These are phyloP conservation scores for Raphanus raphanistrum DNA, from an alignment of 345 rosid species.

Conservation along the genomic window DNA sequence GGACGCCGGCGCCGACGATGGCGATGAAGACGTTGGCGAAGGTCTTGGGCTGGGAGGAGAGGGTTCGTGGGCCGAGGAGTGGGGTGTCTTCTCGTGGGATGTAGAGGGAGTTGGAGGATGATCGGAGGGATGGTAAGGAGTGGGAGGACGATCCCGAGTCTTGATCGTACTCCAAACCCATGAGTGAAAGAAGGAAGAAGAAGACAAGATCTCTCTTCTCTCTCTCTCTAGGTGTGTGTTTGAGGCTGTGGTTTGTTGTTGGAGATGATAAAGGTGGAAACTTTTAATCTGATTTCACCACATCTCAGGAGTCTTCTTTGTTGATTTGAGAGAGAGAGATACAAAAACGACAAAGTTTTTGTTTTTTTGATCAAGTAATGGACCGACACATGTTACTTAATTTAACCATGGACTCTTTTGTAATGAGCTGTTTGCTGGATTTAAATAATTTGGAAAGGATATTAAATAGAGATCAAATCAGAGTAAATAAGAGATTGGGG, in stretches of 20 bases:
- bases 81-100: slow-evolving; percentile 48
- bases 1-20: slow-evolving; percentile 73
- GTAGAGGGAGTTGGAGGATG: background rate
- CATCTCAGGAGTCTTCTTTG: background rate
- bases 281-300: background rate
- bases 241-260: slow-evolving; percentile 4
- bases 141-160: slow-evolving; percentile 35
- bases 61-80: slow-evolving; percentile 35
- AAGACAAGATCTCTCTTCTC: background rate
- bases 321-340: background rate
- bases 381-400: slow-evolving; percentile 17
- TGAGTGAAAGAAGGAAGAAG: background rate
- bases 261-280: background rate
- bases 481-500: background rate
- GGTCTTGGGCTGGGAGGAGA: slow-evolving; percentile 63
- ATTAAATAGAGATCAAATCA: too few species aligned
- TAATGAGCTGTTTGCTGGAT: background rate
- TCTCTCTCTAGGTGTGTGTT: background rate
- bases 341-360: background rate
- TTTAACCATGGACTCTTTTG: background rate
- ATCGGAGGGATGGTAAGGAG: slow-evolving; percentile 21
- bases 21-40: slow-evolving; percentile 75
- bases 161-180: slow-evolving; percentile 24
- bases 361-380: background rate
- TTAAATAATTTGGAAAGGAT: too few species aligned